Evolutionary conservation across 305 asterid genomes (phyloP).

Genomic region (Nicotiana rustica): DNA sequence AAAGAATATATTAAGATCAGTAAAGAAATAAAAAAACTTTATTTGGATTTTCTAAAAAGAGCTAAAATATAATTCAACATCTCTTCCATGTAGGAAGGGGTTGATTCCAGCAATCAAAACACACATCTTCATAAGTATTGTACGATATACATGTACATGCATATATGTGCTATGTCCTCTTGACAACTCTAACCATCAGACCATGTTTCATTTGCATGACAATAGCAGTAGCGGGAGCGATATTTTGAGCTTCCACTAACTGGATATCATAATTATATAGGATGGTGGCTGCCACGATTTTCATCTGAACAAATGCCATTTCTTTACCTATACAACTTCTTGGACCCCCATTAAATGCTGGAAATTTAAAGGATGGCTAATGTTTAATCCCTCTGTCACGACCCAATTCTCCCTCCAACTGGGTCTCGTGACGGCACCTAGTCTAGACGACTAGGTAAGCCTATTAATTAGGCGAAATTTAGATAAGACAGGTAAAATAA

Average conservation of each 20-base stretch:
- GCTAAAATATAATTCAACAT: background rate
- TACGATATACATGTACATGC: no score
- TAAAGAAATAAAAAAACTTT: background rate
- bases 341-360: slow-evolving; percentile 21
- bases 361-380: slow-evolving; percentile 24
- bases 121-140: no score
- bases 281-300: slow-evolving; percentile 28
- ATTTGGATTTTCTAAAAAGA: background rate
- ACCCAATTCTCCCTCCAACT: no score
- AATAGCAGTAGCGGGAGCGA: background rate
- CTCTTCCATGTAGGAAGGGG: no score
- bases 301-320: slow-evolving; percentile 19
- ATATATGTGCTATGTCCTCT: background rate
- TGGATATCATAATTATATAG: slow-evolving; percentile 1
- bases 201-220: slow-evolving; percentile 29
- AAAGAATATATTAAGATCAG: no score
- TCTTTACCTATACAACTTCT: slow-evolving; percentile 32
- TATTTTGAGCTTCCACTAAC: background rate
- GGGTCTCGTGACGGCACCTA: no score
- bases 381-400: slow-evolving; percentile 38
- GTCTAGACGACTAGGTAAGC: no score
- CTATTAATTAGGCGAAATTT: no score
- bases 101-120: no score
- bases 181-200: slow-evolving; percentile 12
- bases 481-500: no score